Conservation (phyloP, 768 basidiomycete species). For the Phlebiopsis gigantea region DNA sequence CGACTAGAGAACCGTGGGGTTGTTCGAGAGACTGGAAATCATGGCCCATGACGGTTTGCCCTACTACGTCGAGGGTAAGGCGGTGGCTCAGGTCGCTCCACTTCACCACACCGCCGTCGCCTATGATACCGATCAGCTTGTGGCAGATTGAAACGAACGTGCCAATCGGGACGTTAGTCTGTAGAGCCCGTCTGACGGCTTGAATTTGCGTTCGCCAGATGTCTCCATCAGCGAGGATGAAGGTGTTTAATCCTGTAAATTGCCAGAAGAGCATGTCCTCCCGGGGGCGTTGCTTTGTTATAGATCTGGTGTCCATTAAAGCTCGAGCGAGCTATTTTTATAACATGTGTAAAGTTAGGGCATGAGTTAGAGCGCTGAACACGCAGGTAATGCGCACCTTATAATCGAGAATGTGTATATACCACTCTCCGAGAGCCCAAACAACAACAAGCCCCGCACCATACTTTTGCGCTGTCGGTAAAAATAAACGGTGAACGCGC, state of each 20-base stretch:
- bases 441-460: slow-evolving; percentile 32
- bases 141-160: not conserved
- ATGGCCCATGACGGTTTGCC: slow-evolving; percentile 12
- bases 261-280: not conserved
- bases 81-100: slow-evolving; percentile 2
- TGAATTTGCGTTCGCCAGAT: not conserved
- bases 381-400: slow-evolving; percentile 20
- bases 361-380: not conserved
- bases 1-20: slow-evolving; percentile 11
- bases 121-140: not conserved
- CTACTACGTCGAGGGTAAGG: slow-evolving; percentile 15
- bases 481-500: slow-evolving; percentile 28
- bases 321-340: no score
- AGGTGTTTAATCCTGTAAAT: not conserved
- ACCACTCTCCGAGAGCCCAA: slow-evolving; percentile 36
- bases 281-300: not conserved
- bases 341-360: not conserved
- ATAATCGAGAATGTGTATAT: slow-evolving; percentile 33
- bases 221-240: not conserved
- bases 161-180: not conserved
- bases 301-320: not conserved
- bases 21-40: slow-evolving; percentile 15
- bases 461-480: slow-evolving; percentile 29
- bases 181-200: not conserved
- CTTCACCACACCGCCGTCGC: not conserved